Percentiles rank a stretch among this genome's conserved stretches.
phyloP scores from a whole-genome alignment of 768 basidiomycete genomes.

The Lentinula sp. region DNA sequence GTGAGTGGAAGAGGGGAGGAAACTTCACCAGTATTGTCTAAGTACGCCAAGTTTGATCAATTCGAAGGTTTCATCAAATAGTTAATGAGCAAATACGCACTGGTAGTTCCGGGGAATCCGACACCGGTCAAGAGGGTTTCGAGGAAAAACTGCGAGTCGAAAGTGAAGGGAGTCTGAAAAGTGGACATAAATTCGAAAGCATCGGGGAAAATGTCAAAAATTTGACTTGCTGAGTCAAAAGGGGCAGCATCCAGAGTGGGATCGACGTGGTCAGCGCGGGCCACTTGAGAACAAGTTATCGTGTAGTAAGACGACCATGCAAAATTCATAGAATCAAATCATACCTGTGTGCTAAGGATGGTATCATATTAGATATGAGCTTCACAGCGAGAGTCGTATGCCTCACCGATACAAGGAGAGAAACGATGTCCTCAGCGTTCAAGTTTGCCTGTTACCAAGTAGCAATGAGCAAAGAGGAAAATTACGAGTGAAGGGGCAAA shows the following conservation, averaged over 20 bases:
- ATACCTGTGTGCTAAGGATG: background rate
- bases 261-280: constrained; percentile 16
- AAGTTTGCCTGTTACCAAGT: constrained; percentile 16
- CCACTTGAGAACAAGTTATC: constrained; percentile 7
- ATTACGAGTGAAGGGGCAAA: background rate
- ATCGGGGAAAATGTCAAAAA: constrained; percentile 1
- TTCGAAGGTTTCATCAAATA: background rate
- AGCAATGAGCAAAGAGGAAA: background rate
- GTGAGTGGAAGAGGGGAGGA: constrained; percentile 12
- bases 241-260: constrained; percentile 12
- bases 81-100: background rate
- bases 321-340: background rate
- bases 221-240: constrained; percentile 11
- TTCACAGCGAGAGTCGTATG: background rate
- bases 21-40: constrained; percentile 17
- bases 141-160: constrained; percentile 23
- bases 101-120: constrained; percentile 18
- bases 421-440: constrained; percentile 24
- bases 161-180: constrained; percentile 24
- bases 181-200: constrained; percentile 5
- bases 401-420: constrained; percentile 24
- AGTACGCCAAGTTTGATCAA: background rate
- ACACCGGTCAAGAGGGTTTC: constrained; percentile 22
- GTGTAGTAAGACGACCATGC: background rate
- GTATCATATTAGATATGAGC: background rate